A percentile compares a stretch with the other conserved stretches of the same genome.
These are phyloP conservation scores for Rutstroemia sydowiana DNA, from an alignment of 2,329 filamentous ascomycete genomes.

Conservation along the genomic window DNA sequence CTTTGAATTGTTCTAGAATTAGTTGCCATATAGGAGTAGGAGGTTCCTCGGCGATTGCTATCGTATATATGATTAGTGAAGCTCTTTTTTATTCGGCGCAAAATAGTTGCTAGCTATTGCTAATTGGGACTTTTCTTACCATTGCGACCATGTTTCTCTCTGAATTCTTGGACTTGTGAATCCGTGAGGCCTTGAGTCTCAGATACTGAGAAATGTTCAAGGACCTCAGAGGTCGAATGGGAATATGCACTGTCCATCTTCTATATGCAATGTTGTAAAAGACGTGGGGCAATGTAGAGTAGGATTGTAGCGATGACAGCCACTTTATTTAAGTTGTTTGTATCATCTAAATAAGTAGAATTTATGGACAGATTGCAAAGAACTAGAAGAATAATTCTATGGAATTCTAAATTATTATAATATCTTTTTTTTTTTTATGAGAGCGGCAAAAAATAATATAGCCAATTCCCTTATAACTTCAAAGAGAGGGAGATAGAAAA, in stretches of 20 bases:
- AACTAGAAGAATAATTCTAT: background rate
- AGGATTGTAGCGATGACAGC: constrained; percentile 11
- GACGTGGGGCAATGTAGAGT: constrained; percentile 3
- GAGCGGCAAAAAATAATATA: background rate
- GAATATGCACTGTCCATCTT: constrained; percentile 58
- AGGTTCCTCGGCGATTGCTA: constrained; percentile 78
- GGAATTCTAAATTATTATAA: background rate
- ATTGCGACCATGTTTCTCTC: constrained; percentile 58
- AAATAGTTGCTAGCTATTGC: background rate
- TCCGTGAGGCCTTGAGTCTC: constrained; percentile 48
- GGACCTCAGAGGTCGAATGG: constrained; percentile 49
- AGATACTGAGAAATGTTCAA: constrained; percentile 51
- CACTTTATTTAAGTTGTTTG: constrained; percentile 9
- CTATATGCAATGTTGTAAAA: constrained; percentile 4
- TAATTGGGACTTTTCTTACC: constrained; percentile 37
- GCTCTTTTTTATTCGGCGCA: constrained; percentile 10
- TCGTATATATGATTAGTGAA: constrained; percentile 19
- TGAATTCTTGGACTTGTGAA: constrained; percentile 47
- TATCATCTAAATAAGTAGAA: constrained; percentile 8
- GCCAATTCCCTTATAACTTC: background rate
- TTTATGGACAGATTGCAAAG: constrained; percentile 5
- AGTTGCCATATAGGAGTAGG: constrained; percentile 95
- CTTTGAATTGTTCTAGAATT: constrained; percentile 97
- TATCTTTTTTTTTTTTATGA: background rate
- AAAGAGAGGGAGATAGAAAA: background rate